Percentiles rank a stretch among this genome's conserved stretches.
Evolutionary conservation across 495 filamentous ascomycete genomes (phyloP).

Genomic region (Lichina pygmaea): DNA sequence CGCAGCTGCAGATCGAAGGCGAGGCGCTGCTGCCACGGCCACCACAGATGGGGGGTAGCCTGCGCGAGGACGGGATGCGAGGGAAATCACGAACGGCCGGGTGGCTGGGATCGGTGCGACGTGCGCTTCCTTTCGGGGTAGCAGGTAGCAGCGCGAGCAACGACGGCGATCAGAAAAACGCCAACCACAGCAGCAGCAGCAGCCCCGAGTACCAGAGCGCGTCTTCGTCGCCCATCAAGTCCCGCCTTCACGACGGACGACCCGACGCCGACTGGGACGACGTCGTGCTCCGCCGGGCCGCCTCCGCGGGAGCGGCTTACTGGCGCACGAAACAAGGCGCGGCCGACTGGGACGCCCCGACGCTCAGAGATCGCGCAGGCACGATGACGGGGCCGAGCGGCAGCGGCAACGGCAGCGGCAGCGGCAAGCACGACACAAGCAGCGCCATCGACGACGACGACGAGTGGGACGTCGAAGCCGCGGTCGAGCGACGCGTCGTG

Average conservation of each 20-base stretch:
- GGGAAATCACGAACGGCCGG: neutral
- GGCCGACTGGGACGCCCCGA: conserved; percentile 23
- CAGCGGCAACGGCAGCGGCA: conserved; percentile 14
- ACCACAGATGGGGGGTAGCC: neutral
- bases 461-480: conserved; percentile 79
- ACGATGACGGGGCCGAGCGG: conserved; percentile 2
- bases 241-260: conserved; percentile 1
- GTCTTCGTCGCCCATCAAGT: conserved; percentile 6
- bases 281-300: conserved; percentile 24
- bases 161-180: too few relatives aligned
- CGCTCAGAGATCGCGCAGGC: neutral
- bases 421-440: conserved; percentile 4
- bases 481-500: conserved; percentile 51
- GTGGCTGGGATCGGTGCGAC: conserved; percentile 2
- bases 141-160: conserved; percentile 1
- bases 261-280: conserved; percentile 15
- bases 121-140: conserved; percentile 7
- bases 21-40: neutral
- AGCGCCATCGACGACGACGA: conserved; percentile 17
- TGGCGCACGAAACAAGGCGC: conserved; percentile 32
- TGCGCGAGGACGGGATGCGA: neutral
- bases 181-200: too few relatives aligned
- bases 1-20: conserved; percentile 1
- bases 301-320: conserved; percentile 28
- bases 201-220: neutral